Evolutionary conservation across 257 asterid species (phyloP).

Genomic region (Sherardia arvensis): DNA sequence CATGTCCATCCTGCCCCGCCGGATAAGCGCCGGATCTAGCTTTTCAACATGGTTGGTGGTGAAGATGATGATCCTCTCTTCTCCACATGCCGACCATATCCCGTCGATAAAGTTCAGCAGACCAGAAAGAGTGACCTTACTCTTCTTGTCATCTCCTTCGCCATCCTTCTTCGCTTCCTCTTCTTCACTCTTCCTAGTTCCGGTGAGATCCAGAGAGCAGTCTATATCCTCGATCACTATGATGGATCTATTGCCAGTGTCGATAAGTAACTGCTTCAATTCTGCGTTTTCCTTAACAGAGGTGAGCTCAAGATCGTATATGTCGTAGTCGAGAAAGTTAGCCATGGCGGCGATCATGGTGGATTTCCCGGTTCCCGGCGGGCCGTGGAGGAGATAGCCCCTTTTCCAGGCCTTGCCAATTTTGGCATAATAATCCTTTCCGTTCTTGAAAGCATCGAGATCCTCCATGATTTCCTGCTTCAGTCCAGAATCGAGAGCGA

Average conservation of each 20-base stretch:
- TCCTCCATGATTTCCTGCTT: background rate
- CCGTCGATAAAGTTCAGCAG: constrained; percentile 58
- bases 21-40: constrained; percentile 46
- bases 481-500: background rate
- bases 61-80: constrained; percentile 44
- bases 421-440: constrained; percentile 1
- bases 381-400: constrained; percentile 1
- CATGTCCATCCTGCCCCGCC: constrained; percentile 56
- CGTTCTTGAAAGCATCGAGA: background rate
- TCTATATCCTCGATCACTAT: constrained; percentile 1
- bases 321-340: background rate
- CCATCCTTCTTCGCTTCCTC: background rate
- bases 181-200: constrained; percentile 7
- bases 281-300: constrained; percentile 2
- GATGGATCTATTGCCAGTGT: background rate
- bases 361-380: background rate
- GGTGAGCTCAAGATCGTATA: background rate
- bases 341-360: constrained; percentile 6
- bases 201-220: constrained; percentile 16
- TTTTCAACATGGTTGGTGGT: constrained; percentile 49
- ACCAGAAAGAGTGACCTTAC: constrained; percentile 1
- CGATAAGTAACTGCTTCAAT: background rate
- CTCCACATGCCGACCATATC: constrained; percentile 57
- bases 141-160: constrained; percentile 2
- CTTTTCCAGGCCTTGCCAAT: background rate